Evolutionary conservation across 345 rosid genomes (phyloP), one percentile per base, ranked within the genome.

Genomic region (Melastoma malabathricum): DNA sequence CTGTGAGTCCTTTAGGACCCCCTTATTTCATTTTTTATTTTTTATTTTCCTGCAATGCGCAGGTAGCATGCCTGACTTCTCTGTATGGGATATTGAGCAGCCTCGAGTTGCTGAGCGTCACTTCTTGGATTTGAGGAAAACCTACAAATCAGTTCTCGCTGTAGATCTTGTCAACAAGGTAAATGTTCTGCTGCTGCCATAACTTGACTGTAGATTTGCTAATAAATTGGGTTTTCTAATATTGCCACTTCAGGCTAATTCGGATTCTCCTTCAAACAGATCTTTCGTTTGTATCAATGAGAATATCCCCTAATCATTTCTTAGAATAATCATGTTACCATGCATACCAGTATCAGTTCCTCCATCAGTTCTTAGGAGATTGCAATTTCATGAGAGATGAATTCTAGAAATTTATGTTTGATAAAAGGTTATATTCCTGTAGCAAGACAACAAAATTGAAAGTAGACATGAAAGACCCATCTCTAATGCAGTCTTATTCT

Each of bases 151-250:
- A 43, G 84, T 83, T 5, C 65, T 92, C 57, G 95, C 86, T 8
- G 73, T 81, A 64, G 90, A 92, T 72, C 97, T 92, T 66, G 93
- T 92, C 65, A 87, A 84, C 70, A 72, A 71, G 95, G 98, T 87
- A 20, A 54, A 13, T 55, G 52, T 31, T 31, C 25, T 48, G 15
- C 6, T 52, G 9, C 38, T 29, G 41, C 41, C 41, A 34, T 34
- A 12, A 34, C 41, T 9, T 34, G 41, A 34, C 41, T 5, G 12
- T 34, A 34, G 41, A 34, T 34, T 34, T 9, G 41, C 41, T 34
- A 34, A 34, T 34, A 6, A 34, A 34, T 29, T 34, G 41, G 12
- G 12, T 12, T 34, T 34, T 2, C 10, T 34, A 8, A 34, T 5
- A 7, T 34, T 6, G 9, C 41, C 41, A 34, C 41, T 34, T 34